phyloP scores from a whole-genome alignment of 1,139 yeast species.

The Yamadazyma epiphylla region DNA sequence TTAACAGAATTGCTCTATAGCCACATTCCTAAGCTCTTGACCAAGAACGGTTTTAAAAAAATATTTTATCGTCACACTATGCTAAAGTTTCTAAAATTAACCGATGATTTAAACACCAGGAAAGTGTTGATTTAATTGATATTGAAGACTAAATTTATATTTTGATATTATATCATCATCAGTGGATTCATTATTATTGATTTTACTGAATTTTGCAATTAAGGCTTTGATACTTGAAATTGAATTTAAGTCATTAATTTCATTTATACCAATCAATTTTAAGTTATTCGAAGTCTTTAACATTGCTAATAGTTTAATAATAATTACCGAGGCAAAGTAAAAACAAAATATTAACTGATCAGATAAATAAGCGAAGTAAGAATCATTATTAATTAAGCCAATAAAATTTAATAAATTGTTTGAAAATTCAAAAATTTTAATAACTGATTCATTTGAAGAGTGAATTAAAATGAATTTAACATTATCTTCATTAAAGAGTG shows the following conservation, averaged over 20 bases:
- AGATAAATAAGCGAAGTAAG: conserved; percentile 64
- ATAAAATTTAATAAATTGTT: conserved; percentile 40
- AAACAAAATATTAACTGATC: conserved; percentile 65
- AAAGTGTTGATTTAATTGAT: conserved; percentile 10
- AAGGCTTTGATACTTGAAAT: conserved; percentile 17
- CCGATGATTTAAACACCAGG: conserved; percentile 4
- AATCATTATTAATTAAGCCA: conserved; percentile 46
- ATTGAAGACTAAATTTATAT: conserved; percentile 24
- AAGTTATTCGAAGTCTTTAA: conserved; percentile 7
- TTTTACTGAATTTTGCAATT: conserved; percentile 26
- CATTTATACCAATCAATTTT: conserved; percentile 5
- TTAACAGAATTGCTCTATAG: too few species aligned
- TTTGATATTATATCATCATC: conserved; percentile 26
- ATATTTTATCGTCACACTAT: too few species aligned
- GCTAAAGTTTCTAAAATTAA: too few species aligned
- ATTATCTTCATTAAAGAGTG: conserved; percentile 20
- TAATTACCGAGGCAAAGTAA: conserved; percentile 46
- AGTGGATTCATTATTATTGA: conserved; percentile 26
- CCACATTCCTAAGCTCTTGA: neutral
- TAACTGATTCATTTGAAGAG: conserved; percentile 18
- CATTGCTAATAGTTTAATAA: conserved; percentile 24
- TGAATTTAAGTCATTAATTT: conserved; percentile 9
- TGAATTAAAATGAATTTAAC: conserved; percentile 20
- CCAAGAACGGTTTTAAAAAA: too few species aligned
- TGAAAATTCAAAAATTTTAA: conserved; percentile 31